phyloP scores from a whole-genome alignment of 2,329 filamentous ascomycete genomes.

The Nigrospora sphaerica region DNA sequence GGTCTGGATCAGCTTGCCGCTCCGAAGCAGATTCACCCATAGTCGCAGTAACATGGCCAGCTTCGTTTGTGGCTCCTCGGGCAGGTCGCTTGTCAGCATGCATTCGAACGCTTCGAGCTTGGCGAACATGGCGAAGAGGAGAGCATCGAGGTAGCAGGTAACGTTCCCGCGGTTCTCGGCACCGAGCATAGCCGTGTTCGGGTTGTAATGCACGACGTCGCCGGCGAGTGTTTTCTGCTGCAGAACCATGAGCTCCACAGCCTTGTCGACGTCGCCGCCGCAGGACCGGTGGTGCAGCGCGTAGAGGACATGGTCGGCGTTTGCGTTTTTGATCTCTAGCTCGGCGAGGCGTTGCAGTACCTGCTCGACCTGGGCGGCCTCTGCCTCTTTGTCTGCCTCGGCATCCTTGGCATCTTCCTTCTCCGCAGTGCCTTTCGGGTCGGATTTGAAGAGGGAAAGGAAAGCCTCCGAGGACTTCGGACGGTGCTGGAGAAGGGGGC shows the following conservation, averaged over 20 bases:
- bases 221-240: slow-evolving; percentile 78
- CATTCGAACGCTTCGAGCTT: slow-evolving; percentile 86
- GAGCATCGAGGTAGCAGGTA: slow-evolving; percentile 89
- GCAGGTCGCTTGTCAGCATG: slow-evolving; percentile 75
- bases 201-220: slow-evolving; percentile 67
- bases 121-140: slow-evolving; percentile 94
- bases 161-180: slow-evolving; percentile 80
- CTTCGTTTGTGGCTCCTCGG: slow-evolving; percentile 63
- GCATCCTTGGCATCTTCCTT: slow-evolving; percentile 34
- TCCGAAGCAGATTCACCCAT: slow-evolving; percentile 89
- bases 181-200: slow-evolving; percentile 66
- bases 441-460: slow-evolving; percentile 57
- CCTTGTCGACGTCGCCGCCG: slow-evolving; percentile 63
- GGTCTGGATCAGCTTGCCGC: slow-evolving; percentile 74
- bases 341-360: slow-evolving; percentile 24
- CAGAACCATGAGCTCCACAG: slow-evolving; percentile 69
- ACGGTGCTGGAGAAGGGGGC: slow-evolving; percentile 31
- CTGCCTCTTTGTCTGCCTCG: slow-evolving; percentile 37
- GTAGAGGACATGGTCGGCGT: slow-evolving; percentile 50
- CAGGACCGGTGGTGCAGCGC: slow-evolving; percentile 56
- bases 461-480: slow-evolving; percentile 51
- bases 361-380: slow-evolving; percentile 30
- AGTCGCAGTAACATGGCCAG: slow-evolving; percentile 73
- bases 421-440: slow-evolving; percentile 48
- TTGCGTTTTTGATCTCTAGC: slow-evolving; percentile 37